These are phyloP conservation scores for Penicillium sp. DNA, from an alignment of 2,329 filamentous ascomycete species.

Conservation along the genomic window DNA sequence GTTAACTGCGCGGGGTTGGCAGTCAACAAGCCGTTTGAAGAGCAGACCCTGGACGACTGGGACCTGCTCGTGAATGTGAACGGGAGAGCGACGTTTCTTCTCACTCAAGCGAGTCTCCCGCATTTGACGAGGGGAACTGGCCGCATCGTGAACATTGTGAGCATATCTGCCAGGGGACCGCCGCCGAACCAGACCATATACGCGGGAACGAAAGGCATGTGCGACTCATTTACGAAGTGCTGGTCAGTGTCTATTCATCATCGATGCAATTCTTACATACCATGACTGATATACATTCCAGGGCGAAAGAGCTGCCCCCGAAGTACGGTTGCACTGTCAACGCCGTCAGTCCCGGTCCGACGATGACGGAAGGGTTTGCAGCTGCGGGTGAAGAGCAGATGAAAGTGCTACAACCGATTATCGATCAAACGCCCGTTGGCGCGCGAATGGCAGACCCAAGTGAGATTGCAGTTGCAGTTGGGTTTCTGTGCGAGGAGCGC, in stretches of 20 bases:
- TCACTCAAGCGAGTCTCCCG: constrained; percentile 26
- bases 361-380: constrained; percentile 35
- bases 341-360: constrained; percentile 43
- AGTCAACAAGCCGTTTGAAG: constrained; percentile 37
- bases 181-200: constrained; percentile 44
- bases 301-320: constrained; percentile 41
- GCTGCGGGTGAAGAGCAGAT: constrained; percentile 39
- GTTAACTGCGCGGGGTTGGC: constrained; percentile 25
- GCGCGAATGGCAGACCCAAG: constrained; percentile 41
- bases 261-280: neutral
- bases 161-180: constrained; percentile 32
- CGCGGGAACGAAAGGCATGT: constrained; percentile 49
- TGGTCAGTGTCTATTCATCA: constrained; percentile 26
- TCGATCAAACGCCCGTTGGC: constrained; percentile 43
- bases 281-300: constrained; percentile 13
- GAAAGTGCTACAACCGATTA: constrained; percentile 38
- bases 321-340: constrained; percentile 48
- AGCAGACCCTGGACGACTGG: constrained; percentile 27
- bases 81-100: neutral
- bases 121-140: constrained; percentile 33
- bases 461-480: constrained; percentile 48
- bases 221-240: constrained; percentile 44
- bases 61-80: constrained; percentile 12
- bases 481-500: constrained; percentile 42
- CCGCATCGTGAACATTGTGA: constrained; percentile 45